Evolutionary conservation across 2,329 filamentous ascomycete species (phyloP).

Genomic region (Grosmannia huntii): DNA sequence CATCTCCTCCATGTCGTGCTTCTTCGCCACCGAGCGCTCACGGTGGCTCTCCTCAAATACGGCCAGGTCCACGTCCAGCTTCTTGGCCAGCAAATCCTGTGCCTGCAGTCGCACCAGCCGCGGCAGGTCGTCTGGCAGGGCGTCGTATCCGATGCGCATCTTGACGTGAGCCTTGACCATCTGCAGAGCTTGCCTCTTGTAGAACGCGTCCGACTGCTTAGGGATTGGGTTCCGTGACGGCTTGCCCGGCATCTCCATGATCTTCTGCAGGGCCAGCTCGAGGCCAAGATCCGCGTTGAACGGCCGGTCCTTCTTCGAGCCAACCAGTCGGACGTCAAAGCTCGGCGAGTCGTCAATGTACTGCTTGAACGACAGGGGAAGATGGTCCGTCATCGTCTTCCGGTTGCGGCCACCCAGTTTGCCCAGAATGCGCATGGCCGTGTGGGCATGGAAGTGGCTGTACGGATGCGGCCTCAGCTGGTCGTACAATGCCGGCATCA

Average conservation of each 20-base stretch:
- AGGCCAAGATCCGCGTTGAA: conserved; percentile 81
- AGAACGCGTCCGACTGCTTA: conserved; percentile 63
- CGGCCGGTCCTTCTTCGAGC: conserved; percentile 75
- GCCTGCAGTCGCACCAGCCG: conserved; percentile 77
- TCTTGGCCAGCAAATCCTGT: conserved; percentile 66
- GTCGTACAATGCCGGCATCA: conserved; percentile 96
- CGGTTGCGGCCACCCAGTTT: conserved; percentile 92
- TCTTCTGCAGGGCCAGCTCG: conserved; percentile 75
- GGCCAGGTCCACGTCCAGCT: conserved; percentile 57
- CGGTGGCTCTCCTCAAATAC: conserved; percentile 65
- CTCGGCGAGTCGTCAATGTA: conserved; percentile 82
- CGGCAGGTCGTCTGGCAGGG: conserved; percentile 77
- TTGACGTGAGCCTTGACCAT: conserved; percentile 84
- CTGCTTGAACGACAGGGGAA: conserved; percentile 68
- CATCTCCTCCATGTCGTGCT: conserved; percentile 67
- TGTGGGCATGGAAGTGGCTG: conserved; percentile 94
- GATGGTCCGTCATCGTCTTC: conserved; percentile 85
- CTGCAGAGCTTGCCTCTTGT: conserved; percentile 87
- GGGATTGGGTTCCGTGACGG: conserved; percentile 28
- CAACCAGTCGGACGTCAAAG: conserved; percentile 79
- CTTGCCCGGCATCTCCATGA: conserved; percentile 65
- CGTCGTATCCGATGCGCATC: conserved; percentile 76
- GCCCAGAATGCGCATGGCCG: conserved; percentile 91
- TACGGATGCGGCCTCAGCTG: conserved; percentile 90
- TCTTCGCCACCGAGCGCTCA: conserved; percentile 75